A percentile compares a stretch with the other conserved stretches of the same genome.
phyloP scores from a whole-genome alignment of 495 filamentous ascomycete species.

The Xylaria acuta region DNA sequence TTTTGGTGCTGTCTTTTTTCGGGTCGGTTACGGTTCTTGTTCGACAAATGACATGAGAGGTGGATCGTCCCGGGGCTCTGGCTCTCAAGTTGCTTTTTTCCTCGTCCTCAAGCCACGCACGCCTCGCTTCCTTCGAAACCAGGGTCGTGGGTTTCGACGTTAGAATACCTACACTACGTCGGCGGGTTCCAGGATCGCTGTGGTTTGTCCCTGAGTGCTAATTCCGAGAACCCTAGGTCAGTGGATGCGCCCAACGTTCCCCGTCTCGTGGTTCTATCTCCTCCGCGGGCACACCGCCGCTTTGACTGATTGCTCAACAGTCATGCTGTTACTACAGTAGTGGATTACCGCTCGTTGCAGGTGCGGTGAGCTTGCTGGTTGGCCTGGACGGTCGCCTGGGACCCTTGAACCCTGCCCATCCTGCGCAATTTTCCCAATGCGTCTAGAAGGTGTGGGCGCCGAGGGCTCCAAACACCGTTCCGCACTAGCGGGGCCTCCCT shows the following conservation, averaged over 20 bases:
- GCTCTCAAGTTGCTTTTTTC: constrained; percentile 35
- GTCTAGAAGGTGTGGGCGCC: constrained; percentile 29
- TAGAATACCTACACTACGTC: neutral
- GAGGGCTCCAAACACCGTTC: constrained; percentile 33
- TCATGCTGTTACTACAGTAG: constrained; percentile 32
- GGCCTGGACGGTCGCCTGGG: constrained; percentile 30
- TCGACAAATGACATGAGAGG: constrained; percentile 19
- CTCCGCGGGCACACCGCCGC: constrained; percentile 40
- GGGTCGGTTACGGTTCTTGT: constrained; percentile 31
- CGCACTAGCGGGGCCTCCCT: constrained; percentile 34
- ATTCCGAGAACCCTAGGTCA: neutral
- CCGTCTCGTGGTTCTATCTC: constrained; percentile 12
- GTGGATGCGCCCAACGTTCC: constrained; percentile 6
- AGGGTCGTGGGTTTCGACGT: constrained; percentile 21
- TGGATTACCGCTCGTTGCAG: constrained; percentile 24
- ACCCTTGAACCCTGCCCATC: constrained; percentile 31
- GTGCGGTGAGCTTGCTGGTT: constrained; percentile 28
- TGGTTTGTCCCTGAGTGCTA: neutral
- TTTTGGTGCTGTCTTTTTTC: constrained; percentile 29
- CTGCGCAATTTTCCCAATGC: constrained; percentile 29
- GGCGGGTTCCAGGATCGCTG: neutral
- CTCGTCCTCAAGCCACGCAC: constrained; percentile 13
- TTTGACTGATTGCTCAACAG: constrained; percentile 29
- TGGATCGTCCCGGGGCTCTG: constrained; percentile 27
- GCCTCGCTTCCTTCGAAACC: constrained; percentile 15